These are phyloP conservation scores for Plectranthus barbatus DNA, from an alignment of 257 asterid genomes.

Conservation along the genomic window DNA sequence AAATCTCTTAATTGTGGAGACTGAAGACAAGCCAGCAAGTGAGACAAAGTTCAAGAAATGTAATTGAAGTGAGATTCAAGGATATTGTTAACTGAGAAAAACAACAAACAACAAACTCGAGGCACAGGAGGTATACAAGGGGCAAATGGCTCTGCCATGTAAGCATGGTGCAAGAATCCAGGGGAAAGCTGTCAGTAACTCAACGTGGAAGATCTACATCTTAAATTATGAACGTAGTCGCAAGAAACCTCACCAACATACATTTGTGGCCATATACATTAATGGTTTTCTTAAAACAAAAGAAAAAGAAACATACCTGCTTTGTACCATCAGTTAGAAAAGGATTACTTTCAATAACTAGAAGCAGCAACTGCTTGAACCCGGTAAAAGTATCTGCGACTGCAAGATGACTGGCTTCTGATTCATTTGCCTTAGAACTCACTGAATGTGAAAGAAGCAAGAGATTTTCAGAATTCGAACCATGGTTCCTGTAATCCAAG, in stretches of 20 bases:
- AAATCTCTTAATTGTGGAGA: neutral
- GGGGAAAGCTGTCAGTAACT: no score
- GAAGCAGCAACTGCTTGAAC: constrained; percentile 86
- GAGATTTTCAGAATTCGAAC: neutral
- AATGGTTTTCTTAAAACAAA: neutral
- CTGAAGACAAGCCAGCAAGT: neutral
- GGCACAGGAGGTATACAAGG: constrained; percentile 1
- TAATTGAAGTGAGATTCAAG: neutral
- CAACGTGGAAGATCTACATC: neutral
- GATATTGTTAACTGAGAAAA: neutral
- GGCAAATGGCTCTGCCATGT: no score
- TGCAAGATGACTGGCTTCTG: constrained; percentile 42
- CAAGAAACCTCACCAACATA: neutral
- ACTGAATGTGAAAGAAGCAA: constrained; percentile 34
- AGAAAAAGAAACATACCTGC: constrained; percentile 42
- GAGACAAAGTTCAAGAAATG: neutral
- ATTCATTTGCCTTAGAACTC: constrained; percentile 39
- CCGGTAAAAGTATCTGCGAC: constrained; percentile 46
- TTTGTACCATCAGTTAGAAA: constrained; percentile 88
- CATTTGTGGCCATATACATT: neutral
- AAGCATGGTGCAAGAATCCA: no score
- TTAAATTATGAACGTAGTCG: neutral
- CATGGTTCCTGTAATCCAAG: neutral
- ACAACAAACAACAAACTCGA: neutral
- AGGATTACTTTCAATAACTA: constrained; percentile 83